Conservation (phyloP, 768 basidiomycete genomes). For the Russula griseocarnosa region DNA sequence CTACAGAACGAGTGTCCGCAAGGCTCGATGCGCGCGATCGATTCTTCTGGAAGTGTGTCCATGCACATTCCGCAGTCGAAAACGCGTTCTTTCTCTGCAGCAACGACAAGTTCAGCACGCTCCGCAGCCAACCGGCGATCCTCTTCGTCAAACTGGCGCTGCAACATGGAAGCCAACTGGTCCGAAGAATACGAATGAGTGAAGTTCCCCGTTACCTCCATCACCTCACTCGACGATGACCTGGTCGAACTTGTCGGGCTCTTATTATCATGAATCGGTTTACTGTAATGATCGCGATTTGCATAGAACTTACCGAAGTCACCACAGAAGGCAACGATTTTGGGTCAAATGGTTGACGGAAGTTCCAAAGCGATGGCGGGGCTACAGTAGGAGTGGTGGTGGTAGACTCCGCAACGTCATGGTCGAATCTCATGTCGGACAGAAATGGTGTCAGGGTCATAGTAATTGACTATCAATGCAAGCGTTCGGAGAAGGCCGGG, state of each 20-base stretch:
- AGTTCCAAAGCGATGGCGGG: constrained; percentile 2
- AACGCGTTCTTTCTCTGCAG: constrained; percentile 7
- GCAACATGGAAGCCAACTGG: constrained; percentile 7
- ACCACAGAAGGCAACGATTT: background rate
- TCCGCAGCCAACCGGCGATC: constrained; percentile 11
- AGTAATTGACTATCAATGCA: background rate
- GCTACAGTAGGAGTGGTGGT: background rate
- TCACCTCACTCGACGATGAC: background rate
- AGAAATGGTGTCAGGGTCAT: background rate
- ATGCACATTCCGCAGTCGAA: constrained; percentile 57
- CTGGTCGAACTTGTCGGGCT: background rate
- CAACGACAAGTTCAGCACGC: constrained; percentile 10
- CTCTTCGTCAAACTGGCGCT: constrained; percentile 17
- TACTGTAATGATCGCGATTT: background rate
- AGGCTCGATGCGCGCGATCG: constrained; percentile 39
- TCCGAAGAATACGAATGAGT: background rate
- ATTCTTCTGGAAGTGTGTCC: constrained; percentile 45
- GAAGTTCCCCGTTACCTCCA: background rate
- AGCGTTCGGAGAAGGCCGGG: background rate
- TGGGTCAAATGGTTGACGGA: background rate
- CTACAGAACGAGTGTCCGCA: constrained; percentile 56
- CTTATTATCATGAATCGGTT: background rate
- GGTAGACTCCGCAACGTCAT: background rate
- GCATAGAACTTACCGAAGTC: background rate
- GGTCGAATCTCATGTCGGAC: background rate